Percentiles rank a stretch among this genome's conserved stretches.
phyloP scores from a whole-genome alignment of 345 rosid genomes.

The Trapa incisa region DNA sequence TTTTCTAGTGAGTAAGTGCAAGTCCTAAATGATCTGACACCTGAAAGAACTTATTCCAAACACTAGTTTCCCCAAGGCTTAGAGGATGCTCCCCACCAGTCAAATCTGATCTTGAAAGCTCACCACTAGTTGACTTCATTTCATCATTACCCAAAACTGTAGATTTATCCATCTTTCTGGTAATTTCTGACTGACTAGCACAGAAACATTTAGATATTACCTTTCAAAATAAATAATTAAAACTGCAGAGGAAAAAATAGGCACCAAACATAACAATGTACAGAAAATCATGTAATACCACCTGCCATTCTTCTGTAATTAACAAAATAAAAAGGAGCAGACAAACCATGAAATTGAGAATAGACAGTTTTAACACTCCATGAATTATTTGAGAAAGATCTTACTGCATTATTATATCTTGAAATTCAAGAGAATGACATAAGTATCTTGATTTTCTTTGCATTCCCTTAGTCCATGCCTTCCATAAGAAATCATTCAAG shows the following conservation, averaged over 20 bases:
- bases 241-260: neutral
- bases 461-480: neutral
- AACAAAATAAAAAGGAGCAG: neutral
- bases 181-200: slow-evolving; percentile 93
- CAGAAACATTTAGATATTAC: slow-evolving; percentile 43
- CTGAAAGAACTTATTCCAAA: slow-evolving; percentile 96
- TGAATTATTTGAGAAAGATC: neutral
- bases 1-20: neutral
- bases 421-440: neutral
- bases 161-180: slow-evolving; percentile 69
- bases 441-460: neutral
- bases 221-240: slow-evolving; percentile 4
- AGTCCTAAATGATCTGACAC: slow-evolving; percentile 21
- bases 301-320: neutral
- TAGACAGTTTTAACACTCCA: neutral
- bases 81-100: slow-evolving; percentile 90
- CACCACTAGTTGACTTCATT: slow-evolving; percentile 28
- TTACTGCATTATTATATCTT: neutral
- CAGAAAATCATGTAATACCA: neutral
- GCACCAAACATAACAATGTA: neutral
- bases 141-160: slow-evolving; percentile 28
- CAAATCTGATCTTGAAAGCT: slow-evolving; percentile 67
- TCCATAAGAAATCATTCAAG: neutral
- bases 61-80: slow-evolving; percentile 81
- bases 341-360: neutral